Evolutionary conservation across 169 alveolate genomes (phyloP).

Genomic region (Cystoisospora suis): DNA sequence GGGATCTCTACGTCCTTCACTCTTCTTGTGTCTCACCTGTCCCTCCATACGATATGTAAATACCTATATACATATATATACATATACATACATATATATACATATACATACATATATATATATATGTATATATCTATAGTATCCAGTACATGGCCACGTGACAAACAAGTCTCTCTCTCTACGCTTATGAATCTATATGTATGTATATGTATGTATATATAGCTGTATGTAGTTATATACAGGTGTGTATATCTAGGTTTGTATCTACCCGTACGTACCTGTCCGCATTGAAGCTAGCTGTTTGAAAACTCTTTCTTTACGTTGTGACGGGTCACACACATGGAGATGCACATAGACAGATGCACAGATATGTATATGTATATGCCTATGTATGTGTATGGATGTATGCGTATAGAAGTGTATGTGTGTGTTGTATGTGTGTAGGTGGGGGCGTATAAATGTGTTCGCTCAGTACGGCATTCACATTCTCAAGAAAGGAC

Average conservation of each 20-base stretch:
- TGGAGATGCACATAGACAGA: neutral
- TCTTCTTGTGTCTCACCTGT: too few species aligned
- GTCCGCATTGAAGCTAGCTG: too few species aligned
- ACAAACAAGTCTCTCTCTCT: neutral
- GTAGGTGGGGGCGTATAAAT: constrained; percentile 74
- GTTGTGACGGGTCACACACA: neutral
- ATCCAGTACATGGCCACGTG: neutral
- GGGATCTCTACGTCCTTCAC: too few species aligned
- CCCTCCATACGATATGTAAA: neutral
- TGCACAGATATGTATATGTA: neutral
- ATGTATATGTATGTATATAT: too few species aligned
- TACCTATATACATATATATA: neutral
- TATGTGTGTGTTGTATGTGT: neutral
- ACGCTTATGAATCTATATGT: too few species aligned
- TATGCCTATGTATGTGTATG: neutral
- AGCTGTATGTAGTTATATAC: neutral
- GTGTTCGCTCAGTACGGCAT: constrained; percentile 78
- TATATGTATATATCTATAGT: neutral
- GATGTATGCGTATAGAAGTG: neutral
- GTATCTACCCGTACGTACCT: neutral
- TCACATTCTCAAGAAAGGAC: constrained; percentile 75
- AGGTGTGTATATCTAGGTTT: neutral
- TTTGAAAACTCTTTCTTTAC: too few species aligned
- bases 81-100: neutral
- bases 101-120: too few species aligned